Conservation (phyloP, 768 basidiomycete genomes). For the Tulasnella sp. region DNA sequence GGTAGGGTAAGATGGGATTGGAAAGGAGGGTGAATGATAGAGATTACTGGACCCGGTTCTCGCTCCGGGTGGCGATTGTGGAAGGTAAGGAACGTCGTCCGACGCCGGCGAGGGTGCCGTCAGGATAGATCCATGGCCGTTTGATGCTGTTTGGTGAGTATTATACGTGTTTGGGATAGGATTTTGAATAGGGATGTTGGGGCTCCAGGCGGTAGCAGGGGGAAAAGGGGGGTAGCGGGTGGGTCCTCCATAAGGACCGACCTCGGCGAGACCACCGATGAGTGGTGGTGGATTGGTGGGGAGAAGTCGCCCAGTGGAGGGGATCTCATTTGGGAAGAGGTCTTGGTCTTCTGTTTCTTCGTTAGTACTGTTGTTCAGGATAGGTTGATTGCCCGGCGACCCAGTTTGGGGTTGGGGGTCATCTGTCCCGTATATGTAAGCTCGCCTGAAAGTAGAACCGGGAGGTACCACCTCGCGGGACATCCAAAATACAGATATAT, state of each 20-base stretch:
- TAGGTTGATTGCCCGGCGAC: not conserved
- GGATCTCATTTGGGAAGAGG: not conserved
- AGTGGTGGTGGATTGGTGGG: not conserved
- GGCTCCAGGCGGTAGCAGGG: not conserved
- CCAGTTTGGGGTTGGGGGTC: not conserved
- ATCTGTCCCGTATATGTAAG: not conserved
- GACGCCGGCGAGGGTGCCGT: not conserved
- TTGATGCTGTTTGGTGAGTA: not conserved
- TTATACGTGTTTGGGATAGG: not conserved
- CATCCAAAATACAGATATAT: not conserved
- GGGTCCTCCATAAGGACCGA: not conserved
- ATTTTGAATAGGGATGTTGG: not conserved
- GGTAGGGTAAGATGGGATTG: not conserved
- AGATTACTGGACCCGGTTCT: not conserved
- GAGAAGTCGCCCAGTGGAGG: not conserved
- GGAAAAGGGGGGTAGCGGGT: not conserved
- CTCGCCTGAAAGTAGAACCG: constrained; percentile 2
- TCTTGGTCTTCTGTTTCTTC: not conserved
- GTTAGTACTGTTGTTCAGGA: not conserved
- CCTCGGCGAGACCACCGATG: not conserved
- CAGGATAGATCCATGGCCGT: not conserved
- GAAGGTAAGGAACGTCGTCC: not conserved
- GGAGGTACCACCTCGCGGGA: not conserved
- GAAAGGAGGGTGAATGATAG: not conserved
- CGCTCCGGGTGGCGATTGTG: not conserved